phyloP scores from a whole-genome alignment of 2,329 filamentous ascomycete genomes.

The Colletotrichum sansevieriae region DNA sequence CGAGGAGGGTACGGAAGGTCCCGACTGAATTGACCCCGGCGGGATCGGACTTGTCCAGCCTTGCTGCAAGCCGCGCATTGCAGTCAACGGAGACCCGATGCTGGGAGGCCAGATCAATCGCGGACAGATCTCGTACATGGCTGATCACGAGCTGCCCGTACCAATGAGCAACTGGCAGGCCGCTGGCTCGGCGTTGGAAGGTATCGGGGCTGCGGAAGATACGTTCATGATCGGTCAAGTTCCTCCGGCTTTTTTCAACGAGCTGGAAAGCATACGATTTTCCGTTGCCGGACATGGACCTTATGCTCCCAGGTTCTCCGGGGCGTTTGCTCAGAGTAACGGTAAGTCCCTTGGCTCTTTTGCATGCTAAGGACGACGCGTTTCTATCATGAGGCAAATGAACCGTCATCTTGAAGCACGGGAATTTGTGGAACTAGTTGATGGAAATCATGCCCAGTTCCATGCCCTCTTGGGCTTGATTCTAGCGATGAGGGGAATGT shows the following conservation, averaged over 20 bases:
- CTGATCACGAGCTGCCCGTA: slow-evolving; percentile 14
- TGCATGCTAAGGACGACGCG: too few relatives aligned
- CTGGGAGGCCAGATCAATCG: background rate
- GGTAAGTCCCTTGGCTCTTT: too few relatives aligned
- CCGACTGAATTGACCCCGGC: too few relatives aligned
- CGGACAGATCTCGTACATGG: background rate
- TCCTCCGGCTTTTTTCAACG: background rate
- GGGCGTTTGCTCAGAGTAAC: background rate
- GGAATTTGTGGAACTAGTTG: too few relatives aligned
- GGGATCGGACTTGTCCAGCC: too few relatives aligned
- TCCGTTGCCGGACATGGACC: background rate
- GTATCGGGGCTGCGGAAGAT: background rate
- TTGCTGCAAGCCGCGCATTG: slow-evolving; percentile 5
- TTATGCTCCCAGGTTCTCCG: background rate
- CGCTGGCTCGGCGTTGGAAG: background rate
- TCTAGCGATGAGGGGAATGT: too few relatives aligned
- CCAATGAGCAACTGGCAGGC: slow-evolving; percentile 4
- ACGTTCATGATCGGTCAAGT: background rate
- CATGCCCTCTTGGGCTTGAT: too few relatives aligned
- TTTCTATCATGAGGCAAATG: too few relatives aligned
- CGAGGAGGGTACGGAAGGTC: too few relatives aligned
- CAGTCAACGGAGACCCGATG: background rate
- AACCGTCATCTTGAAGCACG: too few relatives aligned
- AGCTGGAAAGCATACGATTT: slow-evolving; percentile 13
- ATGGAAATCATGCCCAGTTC: too few relatives aligned